Evolutionary conservation across 2,329 filamentous ascomycete species (phyloP), one percentile per base, ranked within the genome.

Genomic region (Fusarium sp.): DNA sequence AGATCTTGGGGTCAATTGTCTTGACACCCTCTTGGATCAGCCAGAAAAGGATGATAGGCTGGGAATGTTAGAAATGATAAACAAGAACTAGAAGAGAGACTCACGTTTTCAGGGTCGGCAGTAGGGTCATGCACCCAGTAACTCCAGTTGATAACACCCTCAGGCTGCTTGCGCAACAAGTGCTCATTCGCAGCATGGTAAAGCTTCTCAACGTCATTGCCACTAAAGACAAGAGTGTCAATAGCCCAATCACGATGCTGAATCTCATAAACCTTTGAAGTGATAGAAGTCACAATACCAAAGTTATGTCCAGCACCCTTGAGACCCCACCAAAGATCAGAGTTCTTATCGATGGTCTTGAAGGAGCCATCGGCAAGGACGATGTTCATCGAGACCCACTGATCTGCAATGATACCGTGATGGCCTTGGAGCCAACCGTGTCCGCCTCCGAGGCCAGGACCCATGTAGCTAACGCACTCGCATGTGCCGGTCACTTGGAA

Each of bases 61-160:
- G 10, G 9, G 1, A 20, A 4, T 3, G 48, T 72, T 38, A 72
- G 56, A 10, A 27, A 27, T 27, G 25, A 27, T 10, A 4, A 6
- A 2, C 0, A 1, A n/a, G 3, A 8, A 22, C 8, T 3, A 5
- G 3, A 22, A 13, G 4, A 10, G 1, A 1, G 2, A 74, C 78
- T 74, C 40, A 82, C 80, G 32, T 81, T 80, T 13, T 78, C 69
- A 0, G 85, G 77, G 74, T 86, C 84, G 6, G 79, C 61, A 13
- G 73, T 72, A 4, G 82, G 76, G 44, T 81, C 78, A 51, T 80
- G 80, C 25, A 83, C 75, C 81, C 82, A 84, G 75, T 84, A 85
- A 0, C 81, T 83, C 83, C 83, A 88, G 74, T 86, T 85, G 65
- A 83, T 82, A 20, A 87, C 63, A 38, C 82, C 82, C 3, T 74